phyloP scores from a whole-genome alignment of 1,139 yeast species.

The Geotrichum klebahnii region DNA sequence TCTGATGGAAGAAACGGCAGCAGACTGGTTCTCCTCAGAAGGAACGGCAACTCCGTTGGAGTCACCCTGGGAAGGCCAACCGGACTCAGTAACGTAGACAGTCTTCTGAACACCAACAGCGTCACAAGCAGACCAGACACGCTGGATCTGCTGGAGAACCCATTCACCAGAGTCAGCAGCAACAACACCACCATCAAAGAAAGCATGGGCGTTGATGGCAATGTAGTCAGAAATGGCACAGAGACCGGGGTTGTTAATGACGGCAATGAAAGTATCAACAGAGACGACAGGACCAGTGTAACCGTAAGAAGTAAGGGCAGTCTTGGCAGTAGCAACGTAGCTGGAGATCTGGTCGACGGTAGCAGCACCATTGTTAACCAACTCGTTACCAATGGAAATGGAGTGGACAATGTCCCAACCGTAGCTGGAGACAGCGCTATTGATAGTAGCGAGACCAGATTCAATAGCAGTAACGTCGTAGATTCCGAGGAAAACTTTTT shows the following conservation, averaged over 20 bases:
- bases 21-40: slow-evolving; percentile 56
- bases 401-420: slow-evolving; percentile 71
- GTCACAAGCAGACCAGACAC: slow-evolving; percentile 48
- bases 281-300: slow-evolving; percentile 46
- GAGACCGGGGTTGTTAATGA: slow-evolving; percentile 66
- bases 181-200: slow-evolving; percentile 67
- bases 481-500: slow-evolving; percentile 74
- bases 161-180: slow-evolving; percentile 70
- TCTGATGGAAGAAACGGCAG: slow-evolving; percentile 60
- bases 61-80: slow-evolving; percentile 83
- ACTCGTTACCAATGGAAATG: slow-evolving; percentile 81
- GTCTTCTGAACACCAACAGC: slow-evolving; percentile 47
- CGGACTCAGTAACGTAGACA: slow-evolving; percentile 76
- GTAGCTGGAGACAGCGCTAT: slow-evolving; percentile 32
- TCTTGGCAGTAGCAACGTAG: slow-evolving; percentile 44
- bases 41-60: slow-evolving; percentile 67
- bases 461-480: slow-evolving; percentile 55
- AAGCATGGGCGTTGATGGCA: slow-evolving; percentile 87
- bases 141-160: slow-evolving; percentile 63
- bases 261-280: slow-evolving; percentile 54
- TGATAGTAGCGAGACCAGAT: slow-evolving; percentile 34
- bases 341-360: slow-evolving; percentile 52
- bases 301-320: slow-evolving; percentile 60
- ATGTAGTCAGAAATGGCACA: slow-evolving; percentile 74
- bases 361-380: slow-evolving; percentile 70